Evolutionary conservation across 352 stramenopile genomes (phyloP).

Genomic region (Thalassiosira hispida): DNA sequence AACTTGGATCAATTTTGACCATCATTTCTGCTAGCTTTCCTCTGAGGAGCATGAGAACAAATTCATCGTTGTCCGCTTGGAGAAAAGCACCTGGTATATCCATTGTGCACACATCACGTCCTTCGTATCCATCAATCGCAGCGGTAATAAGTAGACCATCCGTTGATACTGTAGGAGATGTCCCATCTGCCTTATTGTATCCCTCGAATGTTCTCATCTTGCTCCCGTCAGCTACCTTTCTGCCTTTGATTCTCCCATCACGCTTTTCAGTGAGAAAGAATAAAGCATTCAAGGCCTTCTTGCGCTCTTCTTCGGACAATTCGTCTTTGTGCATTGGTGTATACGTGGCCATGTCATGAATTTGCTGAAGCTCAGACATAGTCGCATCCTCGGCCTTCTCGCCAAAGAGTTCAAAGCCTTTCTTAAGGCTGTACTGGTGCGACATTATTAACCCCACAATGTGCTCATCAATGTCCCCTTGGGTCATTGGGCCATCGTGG

Average conservation of each 20-base stretch:
- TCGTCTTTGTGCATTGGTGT: not conserved
- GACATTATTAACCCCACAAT: conserved; percentile 1
- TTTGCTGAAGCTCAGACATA: not conserved
- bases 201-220: conserved; percentile 25
- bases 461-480: not conserved
- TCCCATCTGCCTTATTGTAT: not conserved
- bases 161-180: not conserved
- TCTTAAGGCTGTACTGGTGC: not conserved
- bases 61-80: conserved; percentile 12
- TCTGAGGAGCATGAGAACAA: conserved; percentile 19
- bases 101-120: not conserved
- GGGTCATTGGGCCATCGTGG: conserved; percentile 6
- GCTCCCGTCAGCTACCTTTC: conserved; percentile 47
- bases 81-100: conserved; percentile 27
- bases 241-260: conserved; percentile 36
- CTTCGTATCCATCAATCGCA: conserved; percentile 17
- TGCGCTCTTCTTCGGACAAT: not conserved
- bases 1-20: conserved; percentile 1
- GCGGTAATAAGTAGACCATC: conserved; percentile 6
- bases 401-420: not conserved
- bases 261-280: conserved; percentile 46
- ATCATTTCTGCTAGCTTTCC: conserved; percentile 22
- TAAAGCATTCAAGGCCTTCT: not conserved
- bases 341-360: not conserved
- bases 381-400: not conserved